These are phyloP conservation scores for Amanita pseudoporphyria DNA, from an alignment of 768 basidiomycete species.

Conservation along the genomic window DNA sequence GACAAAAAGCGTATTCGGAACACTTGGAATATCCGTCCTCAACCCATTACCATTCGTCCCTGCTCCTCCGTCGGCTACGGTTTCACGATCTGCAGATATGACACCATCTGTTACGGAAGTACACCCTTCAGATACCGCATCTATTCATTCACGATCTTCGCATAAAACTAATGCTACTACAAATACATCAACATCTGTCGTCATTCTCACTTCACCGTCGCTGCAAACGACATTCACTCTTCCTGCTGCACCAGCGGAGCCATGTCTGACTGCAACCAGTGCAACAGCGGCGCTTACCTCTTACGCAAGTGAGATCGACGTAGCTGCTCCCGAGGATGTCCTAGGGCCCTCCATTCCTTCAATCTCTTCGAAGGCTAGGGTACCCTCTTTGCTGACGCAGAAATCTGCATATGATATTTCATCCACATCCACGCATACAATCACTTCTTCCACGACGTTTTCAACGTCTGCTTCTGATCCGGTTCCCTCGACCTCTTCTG, in stretches of 20 bases:
- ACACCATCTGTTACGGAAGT: not conserved
- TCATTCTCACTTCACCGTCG: not conserved
- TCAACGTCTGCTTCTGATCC: constrained; percentile 27
- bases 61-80: constrained; percentile 13
- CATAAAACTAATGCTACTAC: constrained; percentile 10
- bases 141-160: not conserved
- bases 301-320: not conserved
- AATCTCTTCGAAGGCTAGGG: not conserved
- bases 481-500: constrained; percentile 31
- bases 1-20: constrained; percentile 61
- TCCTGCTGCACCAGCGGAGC: not conserved
- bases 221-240: constrained; percentile 2
- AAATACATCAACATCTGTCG: not conserved
- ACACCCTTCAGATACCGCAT: not conserved
- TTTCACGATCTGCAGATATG: constrained; percentile 11
- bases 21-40: constrained; percentile 58
- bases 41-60: constrained; percentile 32
- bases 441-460: constrained; percentile 28
- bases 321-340: not conserved
- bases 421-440: constrained; percentile 18
- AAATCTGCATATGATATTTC: not conserved
- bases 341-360: not conserved
- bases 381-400: not conserved
- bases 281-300: not conserved
- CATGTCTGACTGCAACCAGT: not conserved